A percentile compares a stretch with the other conserved stretches of the same genome.
Conservation (phyloP, 176 grass and related monocot species). For the Oryza glaberrima region DNA sequence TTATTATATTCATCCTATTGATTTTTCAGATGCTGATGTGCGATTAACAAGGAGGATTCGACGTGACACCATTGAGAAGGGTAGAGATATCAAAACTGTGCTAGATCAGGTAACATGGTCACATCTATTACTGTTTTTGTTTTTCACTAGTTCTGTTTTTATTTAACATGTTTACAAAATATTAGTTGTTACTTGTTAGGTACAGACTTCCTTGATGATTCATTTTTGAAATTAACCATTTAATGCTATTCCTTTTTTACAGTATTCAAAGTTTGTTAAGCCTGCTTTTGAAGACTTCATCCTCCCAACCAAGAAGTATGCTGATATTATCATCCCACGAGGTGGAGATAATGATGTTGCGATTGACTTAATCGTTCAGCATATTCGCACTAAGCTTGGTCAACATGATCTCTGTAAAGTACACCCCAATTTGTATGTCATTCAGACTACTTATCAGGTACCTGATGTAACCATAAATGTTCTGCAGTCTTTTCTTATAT, state of each 20-base stretch:
- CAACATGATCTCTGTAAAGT: slow-evolving; percentile 96
- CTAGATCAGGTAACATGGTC: slow-evolving; percentile 80
- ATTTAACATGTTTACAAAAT: not conserved
- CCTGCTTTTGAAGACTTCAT: slow-evolving; percentile 99
- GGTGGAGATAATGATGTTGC: slow-evolving; percentile 72
- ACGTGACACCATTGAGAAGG: slow-evolving; percentile 81
- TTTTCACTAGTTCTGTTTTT: not conserved
- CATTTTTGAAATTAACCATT: slow-evolving; percentile 19
- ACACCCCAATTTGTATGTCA: slow-evolving; percentile 93
- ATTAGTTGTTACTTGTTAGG: not conserved
- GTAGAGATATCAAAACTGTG: slow-evolving; percentile 91
- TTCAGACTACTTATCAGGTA: slow-evolving; percentile 96
- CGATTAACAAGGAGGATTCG: slow-evolving; percentile 83
- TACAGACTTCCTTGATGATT: not conserved
- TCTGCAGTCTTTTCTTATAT: slow-evolving; percentile 14
- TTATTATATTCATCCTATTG: slow-evolving; percentile 16
- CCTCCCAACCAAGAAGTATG: slow-evolving; percentile 91
- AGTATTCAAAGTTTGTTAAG: slow-evolving; percentile 99
- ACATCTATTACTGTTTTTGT: slow-evolving; percentile 4
- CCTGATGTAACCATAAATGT: slow-evolving; percentile 28
- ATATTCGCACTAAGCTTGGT: slow-evolving; percentile 72
- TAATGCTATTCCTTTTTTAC: slow-evolving; percentile 32
- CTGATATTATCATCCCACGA: slow-evolving; percentile 84
- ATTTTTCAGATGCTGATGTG: slow-evolving; percentile 82
- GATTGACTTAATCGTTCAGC: slow-evolving; percentile 78